Conservation (phyloP, 148 eudicot genomes). For the Amaranthus cruentus region DNA sequence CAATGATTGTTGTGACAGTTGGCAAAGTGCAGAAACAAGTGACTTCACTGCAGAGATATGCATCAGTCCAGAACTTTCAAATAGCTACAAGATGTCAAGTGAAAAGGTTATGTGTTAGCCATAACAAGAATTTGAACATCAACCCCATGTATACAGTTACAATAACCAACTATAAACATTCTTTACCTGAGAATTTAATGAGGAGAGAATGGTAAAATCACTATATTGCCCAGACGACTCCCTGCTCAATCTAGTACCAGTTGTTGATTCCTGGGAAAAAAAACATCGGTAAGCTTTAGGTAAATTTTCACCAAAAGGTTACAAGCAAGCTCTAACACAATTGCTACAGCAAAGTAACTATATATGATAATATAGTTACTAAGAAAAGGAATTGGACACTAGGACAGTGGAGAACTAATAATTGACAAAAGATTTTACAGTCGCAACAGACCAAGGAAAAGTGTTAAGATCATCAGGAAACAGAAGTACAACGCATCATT, state of each 20-base stretch:
- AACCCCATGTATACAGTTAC: conserved; percentile 1
- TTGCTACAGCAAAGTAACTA: neutral
- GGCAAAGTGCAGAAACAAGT: conserved; percentile 88
- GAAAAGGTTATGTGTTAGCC: conserved; percentile 18
- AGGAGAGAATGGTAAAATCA: conserved; percentile 89
- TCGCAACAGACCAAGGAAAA: too few species aligned
- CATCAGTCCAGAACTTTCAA: conserved; percentile 93
- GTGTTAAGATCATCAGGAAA: too few species aligned
- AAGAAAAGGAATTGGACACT: too few species aligned
- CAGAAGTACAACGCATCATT: neutral
- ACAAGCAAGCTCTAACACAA: neutral
- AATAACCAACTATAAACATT: neutral
- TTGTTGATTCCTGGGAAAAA: conserved; percentile 61
- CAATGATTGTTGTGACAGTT: conserved; percentile 79
- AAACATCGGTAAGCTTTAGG: neutral
- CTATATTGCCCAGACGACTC: conserved; percentile 85
- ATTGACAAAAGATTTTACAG: too few species aligned
- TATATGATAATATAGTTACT: neutral
- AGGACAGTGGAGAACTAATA: too few species aligned
- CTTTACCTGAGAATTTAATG: conserved; percentile 84
- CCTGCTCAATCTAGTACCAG: conserved; percentile 69
- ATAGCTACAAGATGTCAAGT: conserved; percentile 51
- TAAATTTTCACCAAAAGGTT: conserved; percentile 1
- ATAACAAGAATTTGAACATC: neutral
- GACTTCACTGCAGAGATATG: conserved; percentile 90